A percentile compares a stretch with the other conserved stretches of the same genome.
phyloP scores from a whole-genome alignment of 768 basidiomycete genomes.

The Boletus subparvulus region DNA sequence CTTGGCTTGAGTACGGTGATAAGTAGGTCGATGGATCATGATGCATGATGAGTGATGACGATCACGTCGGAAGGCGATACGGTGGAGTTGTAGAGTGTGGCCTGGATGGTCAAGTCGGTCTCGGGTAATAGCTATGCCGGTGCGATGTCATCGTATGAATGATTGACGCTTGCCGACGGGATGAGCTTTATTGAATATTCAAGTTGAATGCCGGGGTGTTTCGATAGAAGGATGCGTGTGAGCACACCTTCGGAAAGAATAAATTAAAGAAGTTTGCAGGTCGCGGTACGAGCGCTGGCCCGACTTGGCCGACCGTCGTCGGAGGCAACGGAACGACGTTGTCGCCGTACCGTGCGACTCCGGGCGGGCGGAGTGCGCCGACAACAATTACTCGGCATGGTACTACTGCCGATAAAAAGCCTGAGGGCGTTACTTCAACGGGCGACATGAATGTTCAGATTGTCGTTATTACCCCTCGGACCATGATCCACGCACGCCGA shows the following conservation, averaged over 20 bases:
- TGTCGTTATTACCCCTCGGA: not conserved
- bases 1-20: conserved; percentile 1
- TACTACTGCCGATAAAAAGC: not conserved
- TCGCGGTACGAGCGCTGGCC: not conserved
- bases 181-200: not conserved
- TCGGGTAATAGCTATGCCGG: not conserved
- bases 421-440: not conserved
- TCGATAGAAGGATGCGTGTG: not conserved
- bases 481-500: not conserved
- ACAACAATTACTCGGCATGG: not conserved
- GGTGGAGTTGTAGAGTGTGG: not conserved
- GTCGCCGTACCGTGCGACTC: not conserved
- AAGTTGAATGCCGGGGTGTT: not conserved
- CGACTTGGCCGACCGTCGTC: not conserved
- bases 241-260: not conserved
- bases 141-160: not conserved
- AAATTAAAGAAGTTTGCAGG: not conserved
- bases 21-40: not conserved
- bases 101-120: not conserved
- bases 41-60: not conserved
- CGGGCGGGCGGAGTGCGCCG: not conserved
- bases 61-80: conserved; percentile 14
- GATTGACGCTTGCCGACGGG: not conserved
- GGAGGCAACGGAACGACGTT: not conserved
- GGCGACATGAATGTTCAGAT: not conserved